Base-by-base conservation (phyloP, 2,329 filamentous ascomycete genomes). In the Aspergillus sp. region DNA sequence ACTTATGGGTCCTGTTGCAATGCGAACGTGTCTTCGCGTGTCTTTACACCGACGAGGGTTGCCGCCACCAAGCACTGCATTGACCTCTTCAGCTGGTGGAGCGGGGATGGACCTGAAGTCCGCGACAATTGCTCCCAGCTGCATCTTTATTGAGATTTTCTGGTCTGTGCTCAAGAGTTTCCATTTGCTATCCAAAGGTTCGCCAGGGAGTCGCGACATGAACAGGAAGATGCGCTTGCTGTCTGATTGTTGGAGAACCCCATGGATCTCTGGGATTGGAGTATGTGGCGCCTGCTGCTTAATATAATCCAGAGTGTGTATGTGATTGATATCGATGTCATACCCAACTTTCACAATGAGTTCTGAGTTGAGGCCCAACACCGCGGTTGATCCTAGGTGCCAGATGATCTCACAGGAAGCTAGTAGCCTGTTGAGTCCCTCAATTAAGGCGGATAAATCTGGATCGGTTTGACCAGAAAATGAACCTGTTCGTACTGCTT, bases 1-100 rank as follows among this genome's bases (percentile, higher is more conserved):
- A 35, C 39, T 41, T n/a, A 53, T 44, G 33, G 46, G 42, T 19
- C 40, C 41, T 43, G 38, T 40, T 40, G 48, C 51, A 47, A 46
- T 40, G 27, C 48, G 51, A 41, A 53, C 39, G 30, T 53, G 27
- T 46, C 51, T 46, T 44, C 48, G 45, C 39, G 46, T 44, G 48
- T 53, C 51, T 48, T 51, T 53, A 33, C 51, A 53, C 32, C 51
- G 49, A 33, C 48, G 47, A 45, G 51, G 51, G 41, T 41, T 49
- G 28, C 51, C 48, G 30, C 51, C 51, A 40, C 48, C 51, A 49
- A 53, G 44, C 27, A 49, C 42, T 30, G 51, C 51, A 30, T 48
- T 41, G 32, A 49, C 10, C 32, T 52, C 50, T 32, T 50, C 39
- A 33, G 46, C 32, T 30, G 48, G 36, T 35, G 49, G 47, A 26